Evolutionary conservation across 192 early-diverging fungal species (phyloP).

Genomic region (Podila minutissima): DNA sequence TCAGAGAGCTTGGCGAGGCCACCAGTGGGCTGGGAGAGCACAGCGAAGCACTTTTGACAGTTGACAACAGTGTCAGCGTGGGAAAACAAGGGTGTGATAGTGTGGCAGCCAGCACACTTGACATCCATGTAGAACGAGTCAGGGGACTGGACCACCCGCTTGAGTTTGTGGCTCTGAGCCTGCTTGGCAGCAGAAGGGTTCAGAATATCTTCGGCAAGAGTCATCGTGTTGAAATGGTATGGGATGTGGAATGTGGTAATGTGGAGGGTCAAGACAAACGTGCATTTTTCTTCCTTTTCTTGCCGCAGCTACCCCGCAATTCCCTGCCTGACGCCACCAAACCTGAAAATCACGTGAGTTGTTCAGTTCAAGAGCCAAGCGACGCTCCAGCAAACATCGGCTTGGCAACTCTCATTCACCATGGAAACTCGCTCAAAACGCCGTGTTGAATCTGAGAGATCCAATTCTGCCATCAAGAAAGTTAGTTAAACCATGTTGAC

Average conservation of each 20-base stretch:
- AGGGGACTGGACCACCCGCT: constrained; percentile 71
- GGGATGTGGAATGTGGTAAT: too few species aligned
- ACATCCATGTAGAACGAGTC: constrained; percentile 99
- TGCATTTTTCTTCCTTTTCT: too few species aligned
- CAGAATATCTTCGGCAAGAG: constrained; percentile 91
- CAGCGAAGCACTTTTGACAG: constrained; percentile 83
- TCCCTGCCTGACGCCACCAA: too few species aligned
- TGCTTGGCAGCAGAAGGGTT: constrained; percentile 87
- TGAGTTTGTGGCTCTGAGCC: constrained; percentile 73
- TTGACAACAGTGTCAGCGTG: constrained; percentile 92
- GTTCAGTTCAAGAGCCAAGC: too few species aligned
- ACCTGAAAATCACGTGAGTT: too few species aligned
- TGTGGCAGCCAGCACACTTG: constrained; percentile 90
- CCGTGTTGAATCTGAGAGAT: background rate
- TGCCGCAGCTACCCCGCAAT: too few species aligned
- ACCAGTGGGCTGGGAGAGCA: constrained; percentile 92
- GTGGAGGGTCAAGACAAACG: too few species aligned
- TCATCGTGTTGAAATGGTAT: constrained; percentile 14
- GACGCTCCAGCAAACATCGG: too few species aligned
- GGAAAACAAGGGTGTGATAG: constrained; percentile 91
- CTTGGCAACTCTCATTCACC: background rate
- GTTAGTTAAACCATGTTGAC: background rate
- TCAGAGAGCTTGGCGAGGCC: constrained; percentile 86
- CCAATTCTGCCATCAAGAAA: background rate
- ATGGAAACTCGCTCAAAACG: background rate